phyloP scores from a whole-genome alignment of 1,284 basidiomycete genomes.

The Pisolithus thermaeus region DNA sequence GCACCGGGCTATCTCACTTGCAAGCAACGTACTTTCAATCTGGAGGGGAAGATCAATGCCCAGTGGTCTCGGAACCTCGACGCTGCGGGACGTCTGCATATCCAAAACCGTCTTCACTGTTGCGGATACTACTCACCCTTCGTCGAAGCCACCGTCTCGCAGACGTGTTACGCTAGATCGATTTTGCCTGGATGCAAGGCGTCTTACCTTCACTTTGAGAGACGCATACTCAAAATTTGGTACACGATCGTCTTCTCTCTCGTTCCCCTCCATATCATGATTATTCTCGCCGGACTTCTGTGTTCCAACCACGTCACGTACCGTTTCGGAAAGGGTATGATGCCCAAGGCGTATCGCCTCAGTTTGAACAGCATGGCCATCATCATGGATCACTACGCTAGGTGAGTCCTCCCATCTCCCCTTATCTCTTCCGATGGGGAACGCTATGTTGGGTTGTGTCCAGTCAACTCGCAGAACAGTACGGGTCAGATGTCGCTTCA shows the following conservation, averaged over 20 bases:
- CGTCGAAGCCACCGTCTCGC: slow-evolving; percentile 41
- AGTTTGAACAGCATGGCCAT: slow-evolving; percentile 40
- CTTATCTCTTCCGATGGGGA: too few species aligned
- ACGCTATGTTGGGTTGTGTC: too few species aligned
- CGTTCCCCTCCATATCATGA: slow-evolving; percentile 39
- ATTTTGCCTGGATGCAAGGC: slow-evolving; percentile 44
- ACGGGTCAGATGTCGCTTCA: slow-evolving; percentile 40
- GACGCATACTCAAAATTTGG: slow-evolving; percentile 36
- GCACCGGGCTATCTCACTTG: slow-evolving; percentile 48
- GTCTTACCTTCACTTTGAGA: slow-evolving; percentile 37
- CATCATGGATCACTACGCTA: slow-evolving; percentile 46
- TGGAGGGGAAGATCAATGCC: slow-evolving; percentile 46
- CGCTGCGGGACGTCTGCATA: slow-evolving; percentile 34
- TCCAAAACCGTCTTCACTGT: slow-evolving; percentile 44
- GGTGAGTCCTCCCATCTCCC: slow-evolving; percentile 16
- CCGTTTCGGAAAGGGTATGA: slow-evolving; percentile 48
- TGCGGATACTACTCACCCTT: slow-evolving; percentile 48
- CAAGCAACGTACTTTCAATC: slow-evolving; percentile 43
- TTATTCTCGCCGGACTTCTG: slow-evolving; percentile 39
- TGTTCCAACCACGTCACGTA: slow-evolving; percentile 54
- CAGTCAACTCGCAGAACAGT: slow-evolving; percentile 48
- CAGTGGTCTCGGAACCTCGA: slow-evolving; percentile 43
- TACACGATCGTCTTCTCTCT: slow-evolving; percentile 39
- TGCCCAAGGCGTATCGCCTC: slow-evolving; percentile 44
- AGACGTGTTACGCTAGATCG: slow-evolving; percentile 44